Conservation (phyloP, 1,284 basidiomycete species). For the Rhizopogon parksii region DNA sequence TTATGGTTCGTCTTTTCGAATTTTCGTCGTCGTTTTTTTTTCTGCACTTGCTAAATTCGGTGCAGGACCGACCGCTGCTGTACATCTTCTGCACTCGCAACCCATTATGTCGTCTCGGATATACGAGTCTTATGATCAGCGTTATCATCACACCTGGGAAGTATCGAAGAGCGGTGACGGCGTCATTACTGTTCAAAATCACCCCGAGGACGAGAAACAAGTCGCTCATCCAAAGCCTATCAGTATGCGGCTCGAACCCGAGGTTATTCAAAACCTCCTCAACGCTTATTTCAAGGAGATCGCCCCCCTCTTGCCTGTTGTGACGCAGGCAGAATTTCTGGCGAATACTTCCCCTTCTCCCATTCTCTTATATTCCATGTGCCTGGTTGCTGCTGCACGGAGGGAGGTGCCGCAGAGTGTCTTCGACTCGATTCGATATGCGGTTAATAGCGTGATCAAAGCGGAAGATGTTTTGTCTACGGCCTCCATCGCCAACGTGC, state of each 20-base stretch:
- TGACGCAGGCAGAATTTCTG: slow-evolving; percentile 84
- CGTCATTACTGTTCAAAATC: slow-evolving; percentile 78
- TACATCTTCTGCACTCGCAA: slow-evolving; percentile 85
- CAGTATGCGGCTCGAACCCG: slow-evolving; percentile 67
- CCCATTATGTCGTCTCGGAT: slow-evolving; percentile 74
- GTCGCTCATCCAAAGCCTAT: slow-evolving; percentile 50
- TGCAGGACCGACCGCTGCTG: slow-evolving; percentile 77
- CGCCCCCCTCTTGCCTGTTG: slow-evolving; percentile 79
- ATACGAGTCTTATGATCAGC: slow-evolving; percentile 83
- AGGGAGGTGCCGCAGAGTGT: slow-evolving; percentile 78
- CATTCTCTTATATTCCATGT: slow-evolving; percentile 87
- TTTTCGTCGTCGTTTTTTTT: background rate
- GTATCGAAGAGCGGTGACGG: slow-evolving; percentile 80
- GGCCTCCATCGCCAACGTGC: slow-evolving; percentile 81
- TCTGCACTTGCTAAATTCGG: slow-evolving; percentile 10
- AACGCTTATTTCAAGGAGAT: slow-evolving; percentile 89
- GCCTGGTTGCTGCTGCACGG: slow-evolving; percentile 81
- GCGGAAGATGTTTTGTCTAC: slow-evolving; percentile 87
- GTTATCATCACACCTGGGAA: slow-evolving; percentile 80
- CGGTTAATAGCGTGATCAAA: slow-evolving; percentile 83
- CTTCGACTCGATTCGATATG: slow-evolving; percentile 78
- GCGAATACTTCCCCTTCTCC: slow-evolving; percentile 67
- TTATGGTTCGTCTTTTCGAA: slow-evolving; percentile 43
- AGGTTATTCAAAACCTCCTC: slow-evolving; percentile 75
- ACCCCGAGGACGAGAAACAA: slow-evolving; percentile 46